Base-by-base conservation (phyloP, 2,329 filamentous ascomycete species). In the Fonsecaea erecta region DNA sequence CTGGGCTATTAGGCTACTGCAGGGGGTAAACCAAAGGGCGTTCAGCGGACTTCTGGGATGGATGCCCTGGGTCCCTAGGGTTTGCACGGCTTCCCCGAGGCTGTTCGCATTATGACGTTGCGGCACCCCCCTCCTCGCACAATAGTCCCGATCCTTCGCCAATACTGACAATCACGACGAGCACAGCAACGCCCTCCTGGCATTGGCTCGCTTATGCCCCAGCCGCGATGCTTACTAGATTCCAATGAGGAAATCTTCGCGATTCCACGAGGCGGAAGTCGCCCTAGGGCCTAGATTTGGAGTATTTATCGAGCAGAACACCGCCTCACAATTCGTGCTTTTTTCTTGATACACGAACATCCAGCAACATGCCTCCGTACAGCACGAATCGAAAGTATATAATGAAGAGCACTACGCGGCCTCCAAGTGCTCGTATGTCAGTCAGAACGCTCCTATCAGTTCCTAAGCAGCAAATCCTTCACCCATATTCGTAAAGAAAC, bases 191-290 rank as follows among this genome's bases (percentile, higher is more conserved):
- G 46, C 48, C 18, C 18, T 26, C 16, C 35, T 30, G 21, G 37
- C 12, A 30, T 30, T 7, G 18, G 37, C 37, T 37, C 37, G 9
- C 37, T 9, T 28, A 18, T 16, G n/a, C 43, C n/a, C 43, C 6
- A 34, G 26, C 37, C 18, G 35, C 55, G 32, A 28, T 24, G 37
- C 55, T 57, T 18, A 57, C n/a, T 34, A 28, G 21, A 26, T 11
- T 26, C 34, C 12, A n/a, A 57, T 59, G 24, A 2, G 56, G 56
- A 59, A 59, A 51, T 59, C 16, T 51, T n/a, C 18, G 56, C 56
- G 56, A 52, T 59, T 8, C 18, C 28, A 11, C 40, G n/a, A 59
- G 40, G 43, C 18, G 40, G 8, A 16, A 24, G 18, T 24, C 14
- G 21, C 43, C 3, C 3, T 24, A 48, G 8, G 43, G 40, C 56